phyloP scores from a whole-genome alignment of 2,329 filamentous ascomycete genomes.

The Atkinsonella texensis region DNA sequence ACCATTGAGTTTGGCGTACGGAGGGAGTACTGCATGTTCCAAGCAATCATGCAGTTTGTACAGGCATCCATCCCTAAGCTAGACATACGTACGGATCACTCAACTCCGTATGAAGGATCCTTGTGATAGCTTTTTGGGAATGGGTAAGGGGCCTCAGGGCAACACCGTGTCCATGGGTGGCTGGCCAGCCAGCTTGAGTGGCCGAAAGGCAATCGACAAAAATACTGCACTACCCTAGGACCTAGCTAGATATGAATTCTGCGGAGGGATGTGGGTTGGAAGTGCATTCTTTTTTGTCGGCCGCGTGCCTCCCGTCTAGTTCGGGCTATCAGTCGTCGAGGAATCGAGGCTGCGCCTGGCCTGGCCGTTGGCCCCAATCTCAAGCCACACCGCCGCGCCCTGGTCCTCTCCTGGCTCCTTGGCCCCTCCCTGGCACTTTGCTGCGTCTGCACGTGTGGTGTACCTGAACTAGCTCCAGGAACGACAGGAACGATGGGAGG shows the following conservation, averaged over 20 bases:
- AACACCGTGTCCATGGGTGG: no score
- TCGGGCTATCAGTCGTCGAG: no score
- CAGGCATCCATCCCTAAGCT: no score
- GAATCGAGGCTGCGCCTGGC: no score
- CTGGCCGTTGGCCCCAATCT: neutral
- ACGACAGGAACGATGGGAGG: neutral
- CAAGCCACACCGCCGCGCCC: neutral
- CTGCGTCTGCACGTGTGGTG: neutral
- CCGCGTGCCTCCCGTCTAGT: no score
- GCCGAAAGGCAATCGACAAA: no score
- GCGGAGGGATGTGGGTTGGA: no score
- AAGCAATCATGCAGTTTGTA: neutral
- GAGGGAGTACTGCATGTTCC: neutral
- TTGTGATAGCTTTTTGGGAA: neutral
- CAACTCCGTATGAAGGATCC: neutral
- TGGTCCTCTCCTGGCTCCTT: neutral
- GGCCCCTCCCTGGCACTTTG: neutral
- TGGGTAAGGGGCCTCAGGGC: neutral
- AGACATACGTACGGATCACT: no score
- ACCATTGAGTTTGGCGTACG: neutral
- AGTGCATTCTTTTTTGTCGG: no score
- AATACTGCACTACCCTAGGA: no score
- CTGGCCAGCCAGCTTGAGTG: no score
- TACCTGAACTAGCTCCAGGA: conserved; percentile 6
- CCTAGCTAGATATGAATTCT: no score